Evolutionary conservation across 2,329 filamentous ascomycete genomes (phyloP).

Genomic region (Ophiocordyceps unilateralis): DNA sequence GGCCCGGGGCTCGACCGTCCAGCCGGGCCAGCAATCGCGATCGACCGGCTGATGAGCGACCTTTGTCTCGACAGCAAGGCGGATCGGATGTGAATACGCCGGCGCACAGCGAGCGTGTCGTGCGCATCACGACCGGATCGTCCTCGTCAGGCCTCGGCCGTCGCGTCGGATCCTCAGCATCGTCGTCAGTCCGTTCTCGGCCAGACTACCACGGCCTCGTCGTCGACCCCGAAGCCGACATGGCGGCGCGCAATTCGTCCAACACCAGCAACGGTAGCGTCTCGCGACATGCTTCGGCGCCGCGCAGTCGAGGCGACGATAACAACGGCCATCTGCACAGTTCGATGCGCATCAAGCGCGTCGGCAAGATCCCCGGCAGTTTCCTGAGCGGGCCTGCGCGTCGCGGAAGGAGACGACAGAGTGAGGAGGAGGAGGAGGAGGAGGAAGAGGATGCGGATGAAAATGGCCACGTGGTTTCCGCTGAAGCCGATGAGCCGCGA

Average conservation of each 20-base stretch:
- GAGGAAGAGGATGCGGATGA: conserved; percentile 16
- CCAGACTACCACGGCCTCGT: conserved; percentile 20
- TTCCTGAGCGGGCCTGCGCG: conserved; percentile 69
- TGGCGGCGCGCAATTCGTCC: conserved; percentile 27
- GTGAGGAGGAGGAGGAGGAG: conserved; percentile 44
- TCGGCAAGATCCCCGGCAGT: conserved; percentile 57
- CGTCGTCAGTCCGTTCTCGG: conserved; percentile 17
- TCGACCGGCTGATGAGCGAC: conserved; percentile 21
- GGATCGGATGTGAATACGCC: conserved; percentile 34
- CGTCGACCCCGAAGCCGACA: conserved; percentile 31
- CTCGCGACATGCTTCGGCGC: conserved; percentile 32
- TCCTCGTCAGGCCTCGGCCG: conserved; percentile 24
- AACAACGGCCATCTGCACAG: conserved; percentile 45
- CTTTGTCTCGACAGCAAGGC: conserved; percentile 20
- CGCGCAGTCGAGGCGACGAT: conserved; percentile 36
- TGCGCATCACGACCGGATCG: conserved; percentile 36
- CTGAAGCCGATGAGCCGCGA: conserved; percentile 17
- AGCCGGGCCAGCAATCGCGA: conserved; percentile 24
- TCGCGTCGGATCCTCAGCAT: conserved; percentile 17
- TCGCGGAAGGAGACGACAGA: conserved; percentile 50
- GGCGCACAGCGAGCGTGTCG: conserved; percentile 30
- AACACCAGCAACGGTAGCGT: conserved; percentile 32
- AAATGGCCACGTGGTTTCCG: conserved; percentile 19
- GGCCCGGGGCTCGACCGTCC: conserved; percentile 13
- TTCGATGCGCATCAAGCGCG: conserved; percentile 61